Evolutionary conservation across 1,284 basidiomycete genomes (phyloP), one percentile per base, ranked within the genome.

Genomic region (Trichosporon coremiiforme): DNA sequence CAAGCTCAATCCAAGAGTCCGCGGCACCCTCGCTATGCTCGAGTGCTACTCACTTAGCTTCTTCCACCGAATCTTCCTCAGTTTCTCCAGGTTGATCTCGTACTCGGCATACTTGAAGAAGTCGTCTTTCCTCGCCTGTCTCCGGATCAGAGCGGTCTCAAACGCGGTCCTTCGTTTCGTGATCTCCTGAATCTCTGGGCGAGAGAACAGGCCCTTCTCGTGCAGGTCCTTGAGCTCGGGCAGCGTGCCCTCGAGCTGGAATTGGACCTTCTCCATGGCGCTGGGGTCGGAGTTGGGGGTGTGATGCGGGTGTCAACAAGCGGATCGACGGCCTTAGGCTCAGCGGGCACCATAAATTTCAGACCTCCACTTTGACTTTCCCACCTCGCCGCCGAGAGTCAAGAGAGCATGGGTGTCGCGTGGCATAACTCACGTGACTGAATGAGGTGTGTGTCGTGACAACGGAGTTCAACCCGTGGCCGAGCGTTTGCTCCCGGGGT

Each of bases 221-320:
- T 93, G 90, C 29, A 98, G 87, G 84, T 97, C 94, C 84, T 94
- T 95, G 77, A 98, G 91, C 89, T 98, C 95, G 68, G 91, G 89
- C 87, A 97, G 91, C 88, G 95, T 95, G 86, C 94, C 90, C 89
- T 97, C 95, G 82, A 96, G 92, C 85, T 95, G 90, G 78, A 92
- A 96, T 76, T 96, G 92, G 0, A 97, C 94, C 74, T 94, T 89
- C 87, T 96, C 94, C 94, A 96, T 96, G 64, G 47, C 64, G 57
- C 12, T 9, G 57, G 15, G 15, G 15, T 45, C 2, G 36, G 36
- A n/a, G 36, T 38, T 38, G n/a, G n/a, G 10, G 36, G 15, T 45
- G 41, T 45, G 41, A 17, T 15, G 41, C 15, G 41, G 13, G 15
- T 45, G 41, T 45, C 41, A 45, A 45, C 41, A 45, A 45, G 38